phyloP scores from a whole-genome alignment of 805 yeast genomes.

The Sungouiozyma intestinalis region DNA sequence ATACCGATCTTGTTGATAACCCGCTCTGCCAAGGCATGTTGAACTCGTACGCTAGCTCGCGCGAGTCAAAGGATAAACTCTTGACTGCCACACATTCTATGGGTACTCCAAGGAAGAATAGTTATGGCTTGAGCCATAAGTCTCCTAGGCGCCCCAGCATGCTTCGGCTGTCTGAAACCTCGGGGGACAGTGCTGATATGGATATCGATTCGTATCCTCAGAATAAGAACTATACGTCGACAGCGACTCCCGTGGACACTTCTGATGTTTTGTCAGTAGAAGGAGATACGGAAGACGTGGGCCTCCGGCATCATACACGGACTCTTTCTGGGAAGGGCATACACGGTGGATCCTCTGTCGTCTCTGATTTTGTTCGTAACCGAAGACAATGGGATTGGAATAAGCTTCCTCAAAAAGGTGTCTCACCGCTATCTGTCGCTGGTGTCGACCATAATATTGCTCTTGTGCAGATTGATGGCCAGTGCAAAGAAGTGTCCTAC shows the following conservation, averaged over 20 bases:
- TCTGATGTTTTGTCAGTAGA: background rate
- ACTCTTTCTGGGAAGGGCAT: constrained; percentile 3
- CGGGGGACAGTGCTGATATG: background rate
- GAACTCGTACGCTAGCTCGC: background rate
- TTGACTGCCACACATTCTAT: background rate
- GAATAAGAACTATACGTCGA: background rate
- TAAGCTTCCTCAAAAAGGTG: constrained; percentile 14
- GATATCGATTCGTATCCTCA: background rate
- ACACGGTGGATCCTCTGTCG: constrained; percentile 13
- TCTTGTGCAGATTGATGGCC: constrained; percentile 16
- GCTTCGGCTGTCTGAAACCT: background rate
- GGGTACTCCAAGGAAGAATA: background rate
- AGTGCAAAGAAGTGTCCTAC: constrained; percentile 16
- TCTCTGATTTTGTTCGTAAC: constrained; percentile 8
- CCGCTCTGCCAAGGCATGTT: background rate
- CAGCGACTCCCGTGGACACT: background rate
- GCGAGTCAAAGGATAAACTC: background rate
- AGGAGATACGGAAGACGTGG: background rate
- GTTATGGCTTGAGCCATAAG: background rate
- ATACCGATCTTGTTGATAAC: too few species aligned
- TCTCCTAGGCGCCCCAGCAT: background rate
- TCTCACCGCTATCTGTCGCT: constrained; percentile 9
- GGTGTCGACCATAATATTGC: constrained; percentile 13
- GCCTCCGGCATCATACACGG: background rate
- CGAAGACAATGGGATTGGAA: constrained; percentile 20